phyloP scores from a whole-genome alignment of 106 monocot genomes.

The Phalaenopsis equestris region DNA sequence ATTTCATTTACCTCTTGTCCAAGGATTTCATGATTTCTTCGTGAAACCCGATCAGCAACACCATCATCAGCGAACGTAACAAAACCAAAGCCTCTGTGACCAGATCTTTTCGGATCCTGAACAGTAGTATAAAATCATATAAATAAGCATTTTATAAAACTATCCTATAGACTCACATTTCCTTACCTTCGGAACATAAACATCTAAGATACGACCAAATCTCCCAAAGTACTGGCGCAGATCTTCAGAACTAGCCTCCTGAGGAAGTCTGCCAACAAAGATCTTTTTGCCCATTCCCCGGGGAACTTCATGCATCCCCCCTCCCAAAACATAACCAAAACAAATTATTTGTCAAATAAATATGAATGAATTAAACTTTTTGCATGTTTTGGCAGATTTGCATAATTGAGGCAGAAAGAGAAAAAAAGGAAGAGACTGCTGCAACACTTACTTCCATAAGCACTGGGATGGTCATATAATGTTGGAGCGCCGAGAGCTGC shows the following conservation, averaged over 20 bases:
- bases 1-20: constrained; percentile 76
- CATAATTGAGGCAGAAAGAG: neutral
- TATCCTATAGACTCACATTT: neutral
- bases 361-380: neutral
- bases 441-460: constrained; percentile 62
- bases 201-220: constrained; percentile 88
- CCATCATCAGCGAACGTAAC: constrained; percentile 98
- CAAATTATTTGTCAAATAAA: neutral
- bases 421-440: neutral
- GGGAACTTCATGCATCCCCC: constrained; percentile 45
- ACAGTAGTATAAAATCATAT: neutral
- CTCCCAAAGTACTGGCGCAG: constrained; percentile 81
- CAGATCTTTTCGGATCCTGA: constrained; percentile 89
- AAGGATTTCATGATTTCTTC: constrained; percentile 90
- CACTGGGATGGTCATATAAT: constrained; percentile 76
- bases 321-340: constrained; percentile 26
- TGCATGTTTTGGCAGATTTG: neutral
- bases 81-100: constrained; percentile 97
- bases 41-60: constrained; percentile 88
- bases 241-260: constrained; percentile 80
- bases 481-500: constrained; percentile 88
- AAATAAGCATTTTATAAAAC: neutral
- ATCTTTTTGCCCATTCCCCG: constrained; percentile 84
- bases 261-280: constrained; percentile 97
- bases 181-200: constrained; percentile 90